phyloP scores from a whole-genome alignment of 106 monocot genomes.

The Chionographis japonica region DNA sequence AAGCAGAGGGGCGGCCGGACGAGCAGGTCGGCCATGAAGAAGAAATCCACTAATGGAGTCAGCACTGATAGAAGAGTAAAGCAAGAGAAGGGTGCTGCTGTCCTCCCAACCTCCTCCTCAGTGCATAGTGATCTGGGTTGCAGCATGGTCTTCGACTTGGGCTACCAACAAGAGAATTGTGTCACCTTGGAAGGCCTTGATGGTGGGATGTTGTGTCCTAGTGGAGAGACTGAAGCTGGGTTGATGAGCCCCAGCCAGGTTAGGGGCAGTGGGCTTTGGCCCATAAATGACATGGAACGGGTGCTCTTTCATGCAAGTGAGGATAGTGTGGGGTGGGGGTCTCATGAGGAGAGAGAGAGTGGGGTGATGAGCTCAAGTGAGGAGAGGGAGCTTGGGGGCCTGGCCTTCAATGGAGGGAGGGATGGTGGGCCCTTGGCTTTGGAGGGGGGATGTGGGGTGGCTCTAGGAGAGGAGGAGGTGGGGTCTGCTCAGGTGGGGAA shows the following conservation, averaged over 20 bases:
- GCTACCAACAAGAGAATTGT: not conserved
- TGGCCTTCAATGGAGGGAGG: no score
- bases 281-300: not conserved
- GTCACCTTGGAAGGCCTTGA: slow-evolving; percentile 1
- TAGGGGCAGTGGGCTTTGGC: not conserved
- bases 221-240: not conserved
- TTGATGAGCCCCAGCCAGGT: not conserved
- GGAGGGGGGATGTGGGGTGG: no score
- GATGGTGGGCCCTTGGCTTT: not conserved
- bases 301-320: not conserved
- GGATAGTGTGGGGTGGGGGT: not conserved
- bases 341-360: slow-evolving; percentile 1
- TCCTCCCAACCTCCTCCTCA: not conserved
- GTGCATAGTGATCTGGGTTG: not conserved
- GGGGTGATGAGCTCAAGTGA: not conserved
- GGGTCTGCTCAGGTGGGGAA: not conserved
- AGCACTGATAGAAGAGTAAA: not conserved
- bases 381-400: not conserved
- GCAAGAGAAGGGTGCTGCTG: not conserved
- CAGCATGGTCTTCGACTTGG: not conserved
- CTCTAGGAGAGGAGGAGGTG: no score
- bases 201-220: not conserved
- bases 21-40: slow-evolving; percentile 31
- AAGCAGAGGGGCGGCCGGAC: slow-evolving; percentile 29
- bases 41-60: not conserved